Evolutionary conservation across 2,329 filamentous ascomycete genomes (phyloP).

Genomic region (Eutypella sp.): DNA sequence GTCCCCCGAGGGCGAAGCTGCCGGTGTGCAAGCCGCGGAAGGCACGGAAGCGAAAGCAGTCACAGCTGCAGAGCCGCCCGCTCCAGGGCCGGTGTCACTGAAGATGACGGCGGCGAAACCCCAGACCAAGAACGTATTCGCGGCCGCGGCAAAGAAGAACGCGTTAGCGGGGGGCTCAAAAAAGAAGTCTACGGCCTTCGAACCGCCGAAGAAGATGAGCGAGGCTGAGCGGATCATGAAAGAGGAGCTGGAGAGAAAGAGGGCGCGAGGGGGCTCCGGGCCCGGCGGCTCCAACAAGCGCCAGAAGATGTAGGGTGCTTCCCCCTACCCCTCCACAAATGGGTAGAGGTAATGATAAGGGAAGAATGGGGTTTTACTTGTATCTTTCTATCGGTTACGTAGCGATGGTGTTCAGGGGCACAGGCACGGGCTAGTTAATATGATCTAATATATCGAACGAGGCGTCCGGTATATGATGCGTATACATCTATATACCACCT

Average conservation of each 20-base stretch:
- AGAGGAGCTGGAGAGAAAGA: conserved; percentile 70
- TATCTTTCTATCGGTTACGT: neutral
- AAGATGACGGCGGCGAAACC: conserved; percentile 59
- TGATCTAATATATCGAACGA: no score
- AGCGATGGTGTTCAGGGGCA: neutral
- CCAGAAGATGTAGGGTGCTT: conserved; percentile 35
- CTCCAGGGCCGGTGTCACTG: conserved; percentile 48
- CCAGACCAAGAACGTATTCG: conserved; percentile 75
- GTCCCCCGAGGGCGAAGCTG: conserved; percentile 8
- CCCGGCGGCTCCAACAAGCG: conserved; percentile 48
- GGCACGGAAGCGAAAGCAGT: conserved; percentile 1
- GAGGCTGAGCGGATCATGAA: conserved; percentile 88
- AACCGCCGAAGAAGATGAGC: conserved; percentile 76
- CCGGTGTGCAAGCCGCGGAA: conserved; percentile 13
- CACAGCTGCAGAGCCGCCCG: conserved; percentile 26
- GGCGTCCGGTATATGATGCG: no score
- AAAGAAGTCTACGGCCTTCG: conserved; percentile 52
- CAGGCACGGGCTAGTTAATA: no score
- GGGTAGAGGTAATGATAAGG: neutral
- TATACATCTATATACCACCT: no score
- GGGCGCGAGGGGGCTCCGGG: conserved; percentile 44
- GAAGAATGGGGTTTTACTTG: neutral
- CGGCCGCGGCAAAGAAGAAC: conserved; percentile 62
- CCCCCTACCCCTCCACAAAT: no score
- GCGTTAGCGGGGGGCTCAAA: conserved; percentile 56